These are phyloP conservation scores for Paecilomyces sp. DNA, from an alignment of 2,329 filamentous ascomycete genomes.

Conservation along the genomic window DNA sequence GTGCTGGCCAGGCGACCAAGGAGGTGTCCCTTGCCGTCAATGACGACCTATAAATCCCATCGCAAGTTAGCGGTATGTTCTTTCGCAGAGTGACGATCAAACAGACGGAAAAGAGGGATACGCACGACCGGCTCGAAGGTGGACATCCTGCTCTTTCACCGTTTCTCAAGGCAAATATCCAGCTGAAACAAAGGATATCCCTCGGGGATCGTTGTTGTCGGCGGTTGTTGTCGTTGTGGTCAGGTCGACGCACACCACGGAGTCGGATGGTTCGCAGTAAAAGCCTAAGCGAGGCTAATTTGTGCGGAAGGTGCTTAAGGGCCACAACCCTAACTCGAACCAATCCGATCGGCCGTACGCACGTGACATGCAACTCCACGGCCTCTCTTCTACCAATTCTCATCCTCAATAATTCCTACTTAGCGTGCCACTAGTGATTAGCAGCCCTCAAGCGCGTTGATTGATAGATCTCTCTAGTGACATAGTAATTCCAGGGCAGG, in stretches of 20 bases:
- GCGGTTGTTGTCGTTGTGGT: conserved; percentile 41
- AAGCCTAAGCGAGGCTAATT: conserved; percentile 35
- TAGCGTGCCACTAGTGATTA: background rate
- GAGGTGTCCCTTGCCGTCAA: conserved; percentile 99
- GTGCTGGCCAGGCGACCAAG: conserved; percentile 97
- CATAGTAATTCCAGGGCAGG: background rate
- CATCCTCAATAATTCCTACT: background rate
- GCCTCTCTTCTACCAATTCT: background rate
- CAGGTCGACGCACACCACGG: conserved; percentile 35
- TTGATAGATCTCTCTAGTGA: background rate
- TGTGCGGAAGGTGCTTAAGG: conserved; percentile 29
- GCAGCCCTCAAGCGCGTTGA: background rate
- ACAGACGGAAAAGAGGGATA: conserved; percentile 18
- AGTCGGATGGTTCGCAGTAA: conserved; percentile 32
- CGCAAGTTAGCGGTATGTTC: conserved; percentile 33
- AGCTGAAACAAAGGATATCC: conserved; percentile 33
- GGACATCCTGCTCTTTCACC: conserved; percentile 53
- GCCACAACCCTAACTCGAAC: conserved; percentile 32
- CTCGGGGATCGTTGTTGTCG: conserved; percentile 37
- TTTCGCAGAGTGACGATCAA: conserved; percentile 3
- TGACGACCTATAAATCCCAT: conserved; percentile 69
- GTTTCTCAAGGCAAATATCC: conserved; percentile 34
- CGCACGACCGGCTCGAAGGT: conserved; percentile 60
- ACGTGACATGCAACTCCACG: conserved; percentile 15
- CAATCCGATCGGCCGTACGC: conserved; percentile 16